A percentile compares a stretch with the other conserved stretches of the same genome.
Conservation (phyloP, 2,329 filamentous ascomycete genomes). For the Talaromyces marneffei region DNA sequence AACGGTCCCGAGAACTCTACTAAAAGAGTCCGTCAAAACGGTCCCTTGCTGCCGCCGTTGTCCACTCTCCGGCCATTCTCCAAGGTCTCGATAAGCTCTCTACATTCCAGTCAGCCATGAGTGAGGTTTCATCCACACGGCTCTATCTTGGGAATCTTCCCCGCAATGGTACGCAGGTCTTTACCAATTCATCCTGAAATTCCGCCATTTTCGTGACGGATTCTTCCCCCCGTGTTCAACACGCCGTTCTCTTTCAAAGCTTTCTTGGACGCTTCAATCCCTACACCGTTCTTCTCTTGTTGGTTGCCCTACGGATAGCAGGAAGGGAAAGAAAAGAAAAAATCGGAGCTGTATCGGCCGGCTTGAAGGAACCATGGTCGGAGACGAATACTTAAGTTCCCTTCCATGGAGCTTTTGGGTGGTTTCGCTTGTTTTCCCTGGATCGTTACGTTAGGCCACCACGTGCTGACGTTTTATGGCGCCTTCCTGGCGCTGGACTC, state of each 20-base stretch:
- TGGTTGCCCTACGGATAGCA: constrained; percentile 6
- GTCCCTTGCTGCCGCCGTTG: constrained; percentile 1
- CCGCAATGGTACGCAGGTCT: constrained; percentile 70
- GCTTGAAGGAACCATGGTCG: constrained; percentile 13
- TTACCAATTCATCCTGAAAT: constrained; percentile 26
- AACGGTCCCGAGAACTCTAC: not conserved
- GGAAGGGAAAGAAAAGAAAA: not conserved
- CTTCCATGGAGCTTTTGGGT: constrained; percentile 18
- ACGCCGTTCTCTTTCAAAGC: constrained; percentile 7
- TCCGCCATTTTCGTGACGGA: constrained; percentile 17
- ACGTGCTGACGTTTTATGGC: constrained; percentile 30
- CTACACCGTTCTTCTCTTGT: constrained; percentile 10
- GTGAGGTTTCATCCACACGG: constrained; percentile 87
- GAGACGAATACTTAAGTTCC: constrained; percentile 9
- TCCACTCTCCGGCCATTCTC: not conserved
- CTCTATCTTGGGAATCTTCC: constrained; percentile 98
- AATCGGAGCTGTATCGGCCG: constrained; percentile 9
- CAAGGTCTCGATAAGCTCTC: not conserved
- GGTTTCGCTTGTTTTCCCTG: constrained; percentile 20
- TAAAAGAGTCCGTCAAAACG: constrained; percentile 2
- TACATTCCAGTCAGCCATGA: constrained; percentile 48
- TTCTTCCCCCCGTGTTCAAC: constrained; percentile 14
- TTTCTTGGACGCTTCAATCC: constrained; percentile 11
- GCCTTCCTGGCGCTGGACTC: constrained; percentile 30
- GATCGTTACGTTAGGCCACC: constrained; percentile 21